Evolutionary conservation across 2,329 filamentous ascomycete species (phyloP).

Genomic region (Stachybotrys echinatus): DNA sequence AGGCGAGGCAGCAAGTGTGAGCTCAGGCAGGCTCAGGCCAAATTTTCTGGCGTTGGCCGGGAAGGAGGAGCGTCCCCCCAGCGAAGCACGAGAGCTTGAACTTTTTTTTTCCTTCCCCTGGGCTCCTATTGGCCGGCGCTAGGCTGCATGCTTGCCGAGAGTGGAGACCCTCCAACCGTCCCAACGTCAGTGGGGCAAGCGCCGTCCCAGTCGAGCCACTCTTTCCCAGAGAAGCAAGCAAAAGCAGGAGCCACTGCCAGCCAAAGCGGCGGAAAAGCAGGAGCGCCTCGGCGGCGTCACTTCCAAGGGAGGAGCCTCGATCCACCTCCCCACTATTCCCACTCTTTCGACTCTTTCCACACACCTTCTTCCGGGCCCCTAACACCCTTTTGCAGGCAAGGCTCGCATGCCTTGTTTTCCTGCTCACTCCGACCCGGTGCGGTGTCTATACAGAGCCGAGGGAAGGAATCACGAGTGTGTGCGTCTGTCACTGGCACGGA

Average conservation of each 20-base stretch:
- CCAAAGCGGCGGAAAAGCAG: too few relatives aligned
- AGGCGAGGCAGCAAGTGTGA: conserved; percentile 2
- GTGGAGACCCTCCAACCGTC: conserved; percentile 24
- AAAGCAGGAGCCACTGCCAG: too few relatives aligned
- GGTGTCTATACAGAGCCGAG: too few relatives aligned
- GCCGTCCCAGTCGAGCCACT: conserved; percentile 8
- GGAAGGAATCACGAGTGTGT: too few relatives aligned
- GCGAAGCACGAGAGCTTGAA: conserved; percentile 27
- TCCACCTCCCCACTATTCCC: conserved; percentile 4
- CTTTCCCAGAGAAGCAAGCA: too few relatives aligned
- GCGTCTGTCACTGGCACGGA: too few relatives aligned
- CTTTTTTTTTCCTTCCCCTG: conserved; percentile 27
- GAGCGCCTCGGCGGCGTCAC: too few relatives aligned
- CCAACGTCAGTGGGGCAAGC: conserved; percentile 23
- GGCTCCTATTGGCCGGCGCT: conserved; percentile 25
- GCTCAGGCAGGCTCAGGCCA: conserved; percentile 16
- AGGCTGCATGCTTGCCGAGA: conserved; percentile 26
- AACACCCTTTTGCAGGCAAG: background rate
- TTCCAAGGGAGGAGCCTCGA: conserved; percentile 11
- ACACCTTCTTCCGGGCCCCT: background rate
- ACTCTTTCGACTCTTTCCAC: background rate
- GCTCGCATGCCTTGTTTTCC: too few relatives aligned
- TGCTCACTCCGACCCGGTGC: too few relatives aligned
- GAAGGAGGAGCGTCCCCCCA: conserved; percentile 10
- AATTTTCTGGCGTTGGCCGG: conserved; percentile 17